Evolutionary conservation across 2,329 filamentous ascomycete genomes (phyloP), one percentile per base, ranked within the genome.

Genomic region (Massarina eburnea): DNA sequence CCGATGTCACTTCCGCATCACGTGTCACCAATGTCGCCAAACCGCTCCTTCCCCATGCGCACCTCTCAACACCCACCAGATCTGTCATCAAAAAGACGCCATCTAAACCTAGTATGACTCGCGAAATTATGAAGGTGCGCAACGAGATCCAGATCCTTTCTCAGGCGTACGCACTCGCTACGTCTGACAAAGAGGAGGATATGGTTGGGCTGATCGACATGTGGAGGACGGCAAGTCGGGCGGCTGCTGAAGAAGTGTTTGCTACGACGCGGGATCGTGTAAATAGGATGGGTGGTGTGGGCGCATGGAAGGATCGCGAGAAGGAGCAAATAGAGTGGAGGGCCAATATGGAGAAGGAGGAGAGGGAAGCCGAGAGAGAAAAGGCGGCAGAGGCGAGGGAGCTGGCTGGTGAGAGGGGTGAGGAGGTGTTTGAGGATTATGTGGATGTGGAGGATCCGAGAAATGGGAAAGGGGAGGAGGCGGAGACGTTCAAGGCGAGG

Each of bases 201-300:
- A 71, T 89, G 19, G 69, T 78, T 33, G 68, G 62, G 0, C 59
- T 88, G 53, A 77, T 81, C 33, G 64, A 62, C 3, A 85, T 80
- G 62, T 90, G 86, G 86, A 80, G 75, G 37, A 66, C 61, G 0
- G 80, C 82, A 15, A 81, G 80, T 48, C 76, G 84, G 51, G 71
- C 76, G 39, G 85, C 83, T 6, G 86, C 86, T 1, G 86, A 89
- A 54, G 83, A 87, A 58, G 70, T 88, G 9, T 89, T 86, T 64
- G 75, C 71, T 19, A 70, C 74, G 17, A 81, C 85, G 18, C 77
- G 78, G 51, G 82, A 84, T 62, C 71, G 81, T 43, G 76, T 87
- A 27, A 74, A 81, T 57, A 71, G 78, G 54, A 84, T 85, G 79
- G 84, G 84, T 17, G 84, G 83, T 1, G 74, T 85, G 32, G 68